A percentile compares a stretch with the other conserved stretches of the same genome.
phyloP scores from a whole-genome alignment of 2,329 filamentous ascomycete genomes.

The Phyllosticta capitalensis region DNA sequence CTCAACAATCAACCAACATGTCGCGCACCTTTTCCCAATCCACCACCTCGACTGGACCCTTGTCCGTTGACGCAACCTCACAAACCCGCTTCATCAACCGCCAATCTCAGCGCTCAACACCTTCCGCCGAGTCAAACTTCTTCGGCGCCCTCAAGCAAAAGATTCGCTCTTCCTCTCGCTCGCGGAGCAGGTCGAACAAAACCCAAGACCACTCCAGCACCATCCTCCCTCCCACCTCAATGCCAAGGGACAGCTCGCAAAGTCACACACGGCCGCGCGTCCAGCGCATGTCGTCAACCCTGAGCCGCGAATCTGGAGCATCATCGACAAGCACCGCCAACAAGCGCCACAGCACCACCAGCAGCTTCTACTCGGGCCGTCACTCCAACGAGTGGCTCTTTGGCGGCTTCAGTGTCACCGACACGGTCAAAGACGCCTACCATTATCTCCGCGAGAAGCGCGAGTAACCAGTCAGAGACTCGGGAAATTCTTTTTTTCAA shows the following conservation, averaged over 20 bases:
- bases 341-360: conserved; percentile 20
- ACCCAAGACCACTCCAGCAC: conserved; percentile 23
- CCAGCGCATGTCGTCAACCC: conserved; percentile 18
- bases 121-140: conserved; percentile 24
- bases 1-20: not conserved
- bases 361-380: conserved; percentile 17
- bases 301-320: conserved; percentile 10
- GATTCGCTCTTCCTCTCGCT: conserved; percentile 26
- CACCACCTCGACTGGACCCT: not conserved
- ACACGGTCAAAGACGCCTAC: conserved; percentile 21
- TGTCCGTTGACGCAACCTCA: conserved; percentile 4
- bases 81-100: conserved; percentile 9
- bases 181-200: conserved; percentile 19
- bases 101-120: conserved; percentile 12
- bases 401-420: conserved; percentile 28
- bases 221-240: conserved; percentile 16
- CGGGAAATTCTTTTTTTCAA: not conserved
- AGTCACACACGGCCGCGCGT: conserved; percentile 14
- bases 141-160: conserved; percentile 27
- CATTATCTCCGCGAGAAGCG: conserved; percentile 8
- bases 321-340: conserved; percentile 18
- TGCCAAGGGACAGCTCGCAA: conserved; percentile 12
- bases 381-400: conserved; percentile 33
- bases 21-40: conserved; percentile 6
- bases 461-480: not conserved